Base-by-base conservation (phyloP, 2,329 filamentous ascomycete genomes). In the Sporothrix phasma region DNA sequence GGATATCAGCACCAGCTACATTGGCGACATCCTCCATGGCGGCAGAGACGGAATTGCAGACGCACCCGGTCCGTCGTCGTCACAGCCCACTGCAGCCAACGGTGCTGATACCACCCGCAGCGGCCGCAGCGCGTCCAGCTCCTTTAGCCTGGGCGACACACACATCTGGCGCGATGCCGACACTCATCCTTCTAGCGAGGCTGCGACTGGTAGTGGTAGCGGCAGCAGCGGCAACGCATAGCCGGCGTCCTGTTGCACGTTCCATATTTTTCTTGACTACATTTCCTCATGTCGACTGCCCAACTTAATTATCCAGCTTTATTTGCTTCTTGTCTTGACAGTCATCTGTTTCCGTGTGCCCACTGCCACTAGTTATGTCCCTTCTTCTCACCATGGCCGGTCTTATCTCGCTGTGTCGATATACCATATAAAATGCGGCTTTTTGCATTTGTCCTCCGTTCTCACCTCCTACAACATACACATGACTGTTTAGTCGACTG, bases 131-230 rank as follows among this genome's bases (percentile, higher is more conserved):
- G 72, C 74, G 24, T 72, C 76, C 46, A 81, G 78, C 66, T 76
- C 76, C 26, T 69, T 80, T 39, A 81, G 79, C 65, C 69, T 81
- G 3, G 79, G 79, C 3, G 79, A 81, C 69, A 80, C 79, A 11
- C 78, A 81, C 68, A 75, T 81, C 15, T 81, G 79, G 79, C 74
- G 79, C 63, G 74, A 78, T 3, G 39, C 37, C n/a, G 51, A 39
- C 22, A 22, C 3, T 15, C 29, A 46, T 5, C n/a, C 15, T 2
- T 39, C 39, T 8, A 29, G n/a, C 10, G 31, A 54, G 47, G 26
- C 47, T n/a, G 46, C 24, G 2, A 22, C 11, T n/a, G 26, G 26
- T n/a, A 41, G 5, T 41, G n/a, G 24, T 13, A 22, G n/a, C 13
- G 26, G 26, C 22, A 41, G 5, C 41, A 13, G 24, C 7, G 15